A percentile compares a stretch with the other conserved stretches of the same genome.
These are phyloP conservation scores for Suillus bovinus DNA, from an alignment of 768 basidiomycete genomes.

Conservation along the genomic window DNA sequence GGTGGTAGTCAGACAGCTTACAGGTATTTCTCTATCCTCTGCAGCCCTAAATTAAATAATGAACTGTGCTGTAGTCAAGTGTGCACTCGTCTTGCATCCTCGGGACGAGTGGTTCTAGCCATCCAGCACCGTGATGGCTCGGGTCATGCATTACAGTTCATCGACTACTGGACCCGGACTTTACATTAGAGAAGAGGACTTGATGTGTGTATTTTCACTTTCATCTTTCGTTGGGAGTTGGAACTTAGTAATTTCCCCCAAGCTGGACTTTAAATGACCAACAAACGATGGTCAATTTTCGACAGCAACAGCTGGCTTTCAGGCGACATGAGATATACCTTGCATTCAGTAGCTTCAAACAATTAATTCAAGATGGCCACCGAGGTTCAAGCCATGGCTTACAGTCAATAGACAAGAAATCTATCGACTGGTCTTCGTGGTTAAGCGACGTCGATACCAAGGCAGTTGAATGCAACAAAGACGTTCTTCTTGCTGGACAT, in stretches of 20 bases:
- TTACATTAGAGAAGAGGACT: conserved; percentile 58
- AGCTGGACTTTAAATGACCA: conserved; percentile 29
- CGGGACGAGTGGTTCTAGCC: conserved; percentile 80
- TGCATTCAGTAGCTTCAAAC: conserved; percentile 56
- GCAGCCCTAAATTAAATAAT: not conserved
- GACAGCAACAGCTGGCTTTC: conserved; percentile 69
- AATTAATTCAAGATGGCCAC: conserved; percentile 45
- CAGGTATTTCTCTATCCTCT: conserved; percentile 38
- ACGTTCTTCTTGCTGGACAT: conserved; percentile 49
- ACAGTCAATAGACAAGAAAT: conserved; percentile 37
- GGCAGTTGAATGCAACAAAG: conserved; percentile 33
- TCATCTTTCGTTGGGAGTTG: conserved; percentile 1
- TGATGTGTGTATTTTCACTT: conserved; percentile 44
- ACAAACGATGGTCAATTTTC: conserved; percentile 45
- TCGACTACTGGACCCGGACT: conserved; percentile 33
- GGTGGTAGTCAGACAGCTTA: conserved; percentile 74
- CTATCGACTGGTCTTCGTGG: conserved; percentile 46
- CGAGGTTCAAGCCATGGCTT: conserved; percentile 29
- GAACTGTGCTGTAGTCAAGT: conserved; percentile 49
- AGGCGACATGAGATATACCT: conserved; percentile 70
- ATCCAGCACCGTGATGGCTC: conserved; percentile 86
- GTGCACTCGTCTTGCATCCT: conserved; percentile 70
- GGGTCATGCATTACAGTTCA: conserved; percentile 50
- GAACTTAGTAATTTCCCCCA: not conserved
- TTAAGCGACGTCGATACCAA: conserved; percentile 19